phyloP scores from a whole-genome alignment of 352 stramenopile species.

The Pilasporangium apinafurcum region DNA sequence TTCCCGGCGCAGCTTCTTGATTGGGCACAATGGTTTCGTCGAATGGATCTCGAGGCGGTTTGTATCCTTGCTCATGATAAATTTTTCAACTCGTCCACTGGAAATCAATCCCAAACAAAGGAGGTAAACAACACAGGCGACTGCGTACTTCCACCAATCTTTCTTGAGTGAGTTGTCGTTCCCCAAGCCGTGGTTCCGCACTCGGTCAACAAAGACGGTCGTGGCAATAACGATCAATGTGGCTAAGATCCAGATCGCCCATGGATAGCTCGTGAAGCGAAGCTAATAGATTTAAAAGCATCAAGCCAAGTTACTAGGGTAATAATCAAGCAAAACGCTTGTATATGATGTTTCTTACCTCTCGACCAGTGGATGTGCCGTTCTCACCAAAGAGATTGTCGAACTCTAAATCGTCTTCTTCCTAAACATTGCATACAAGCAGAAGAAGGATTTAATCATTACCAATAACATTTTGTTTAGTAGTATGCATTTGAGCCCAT shows the following conservation, averaged over 20 bases:
- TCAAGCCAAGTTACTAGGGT: not conserved
- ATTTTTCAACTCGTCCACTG: conserved; percentile 54
- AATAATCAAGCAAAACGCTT: no score
- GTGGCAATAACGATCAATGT: conserved; percentile 39
- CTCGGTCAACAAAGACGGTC: conserved; percentile 50
- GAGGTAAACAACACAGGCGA: conserved; percentile 44
- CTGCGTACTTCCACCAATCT: conserved; percentile 68
- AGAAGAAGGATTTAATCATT: not conserved
- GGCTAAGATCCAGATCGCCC: conserved; percentile 49
- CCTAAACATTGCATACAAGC: no score
- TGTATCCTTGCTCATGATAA: conserved; percentile 48
- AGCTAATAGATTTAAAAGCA: conserved; percentile 17
- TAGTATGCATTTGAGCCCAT: no score
- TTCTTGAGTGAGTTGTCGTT: conserved; percentile 3
- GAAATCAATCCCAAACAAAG: conserved; percentile 29
- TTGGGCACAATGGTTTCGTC: conserved; percentile 41
- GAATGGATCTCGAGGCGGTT: conserved; percentile 30
- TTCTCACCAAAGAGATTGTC: conserved; percentile 20
- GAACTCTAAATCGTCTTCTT: conserved; percentile 11
- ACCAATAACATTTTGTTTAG: not conserved
- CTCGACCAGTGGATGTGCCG: conserved; percentile 1
- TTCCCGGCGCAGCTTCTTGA: conserved; percentile 21
- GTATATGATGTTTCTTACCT: conserved; percentile 4
- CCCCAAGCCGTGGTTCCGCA: conserved; percentile 20
- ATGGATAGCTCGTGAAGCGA: conserved; percentile 53